Percentiles rank a stretch among this genome's conserved stretches.
These are phyloP conservation scores for Diphasiastrum complanatum DNA, from an alignment of 83 land plant genomes.

Conservation along the genomic window DNA sequence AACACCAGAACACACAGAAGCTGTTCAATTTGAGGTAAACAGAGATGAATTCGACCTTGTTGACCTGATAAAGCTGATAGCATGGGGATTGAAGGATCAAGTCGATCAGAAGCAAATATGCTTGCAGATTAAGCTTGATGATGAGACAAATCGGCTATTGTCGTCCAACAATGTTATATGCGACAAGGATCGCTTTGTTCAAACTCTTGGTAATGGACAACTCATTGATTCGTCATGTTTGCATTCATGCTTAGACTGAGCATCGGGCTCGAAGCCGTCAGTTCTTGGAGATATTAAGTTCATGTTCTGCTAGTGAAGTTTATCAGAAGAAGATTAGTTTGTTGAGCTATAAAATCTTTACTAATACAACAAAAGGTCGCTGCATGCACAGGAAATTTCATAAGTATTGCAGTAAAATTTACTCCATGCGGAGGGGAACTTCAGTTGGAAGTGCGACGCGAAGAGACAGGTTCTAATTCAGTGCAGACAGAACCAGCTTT, in stretches of 20 bases:
- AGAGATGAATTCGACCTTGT: constrained; percentile 38
- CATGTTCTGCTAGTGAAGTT: background rate
- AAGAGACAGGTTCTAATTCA: constrained; percentile 24
- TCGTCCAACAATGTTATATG: constrained; percentile 30
- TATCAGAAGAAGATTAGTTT: background rate
- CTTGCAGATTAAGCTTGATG: constrained; percentile 34
- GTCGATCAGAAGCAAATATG: constrained; percentile 32
- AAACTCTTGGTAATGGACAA: constrained; percentile 30
- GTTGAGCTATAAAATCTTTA: background rate
- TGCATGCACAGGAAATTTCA: constrained; percentile 28
- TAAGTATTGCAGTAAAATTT: constrained; percentile 43
- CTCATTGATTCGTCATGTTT: constrained; percentile 1
- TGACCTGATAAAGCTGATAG: constrained; percentile 29
- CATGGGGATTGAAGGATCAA: constrained; percentile 43
- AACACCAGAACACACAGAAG: no score
- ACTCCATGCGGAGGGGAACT: constrained; percentile 37
- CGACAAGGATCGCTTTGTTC: constrained; percentile 41
- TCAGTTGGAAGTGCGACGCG: constrained; percentile 30
- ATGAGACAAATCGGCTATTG: constrained; percentile 23
- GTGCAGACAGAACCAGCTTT: background rate
- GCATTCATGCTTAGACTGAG: no score
- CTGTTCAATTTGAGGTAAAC: constrained; percentile 31
- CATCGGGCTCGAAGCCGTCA: no score
- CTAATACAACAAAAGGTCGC: background rate
- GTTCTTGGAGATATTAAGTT: background rate